These are phyloP conservation scores for Colletotrichum lupini DNA, from an alignment of 2,329 filamentous ascomycete species.

Conservation along the genomic window DNA sequence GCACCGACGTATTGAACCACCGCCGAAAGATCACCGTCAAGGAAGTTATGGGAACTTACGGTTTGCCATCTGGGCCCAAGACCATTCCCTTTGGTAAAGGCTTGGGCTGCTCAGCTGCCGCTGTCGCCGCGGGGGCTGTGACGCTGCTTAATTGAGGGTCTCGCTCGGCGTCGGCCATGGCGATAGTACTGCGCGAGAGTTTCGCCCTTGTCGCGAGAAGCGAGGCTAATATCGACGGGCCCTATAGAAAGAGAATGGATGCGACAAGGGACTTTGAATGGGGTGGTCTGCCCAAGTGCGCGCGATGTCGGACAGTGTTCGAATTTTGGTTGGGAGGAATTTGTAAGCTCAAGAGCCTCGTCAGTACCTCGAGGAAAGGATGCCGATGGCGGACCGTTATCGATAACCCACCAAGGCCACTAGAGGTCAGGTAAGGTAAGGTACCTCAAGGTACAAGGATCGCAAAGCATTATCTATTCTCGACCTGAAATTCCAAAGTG, in stretches of 20 bases:
- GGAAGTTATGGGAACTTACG: conserved; percentile 63
- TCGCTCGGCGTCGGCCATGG: conserved; percentile 22
- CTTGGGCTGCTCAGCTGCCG: conserved; percentile 53
- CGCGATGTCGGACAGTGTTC: neutral
- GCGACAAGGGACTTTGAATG: neutral
- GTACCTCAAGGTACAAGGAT: neutral
- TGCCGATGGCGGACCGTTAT: conserved; percentile 4
- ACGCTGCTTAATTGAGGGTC: neutral
- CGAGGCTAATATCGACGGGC: neutral
- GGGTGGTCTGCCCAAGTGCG: neutral
- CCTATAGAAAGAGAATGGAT: neutral
- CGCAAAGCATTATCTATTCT: neutral
- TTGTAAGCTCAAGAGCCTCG: neutral
- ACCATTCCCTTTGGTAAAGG: conserved; percentile 78
- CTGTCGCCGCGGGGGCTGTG: neutral
- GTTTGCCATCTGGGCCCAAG: conserved; percentile 84
- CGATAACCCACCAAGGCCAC: neutral
- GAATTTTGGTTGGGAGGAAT: neutral
- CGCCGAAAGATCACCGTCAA: neutral
- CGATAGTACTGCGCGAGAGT: conserved; percentile 36
- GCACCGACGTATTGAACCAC: neutral
- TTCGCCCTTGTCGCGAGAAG: conserved; percentile 69
- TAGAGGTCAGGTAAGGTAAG: neutral
- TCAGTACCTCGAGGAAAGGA: neutral
- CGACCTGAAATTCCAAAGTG: neutral